Evolutionary conservation across 179 eudicot genomes (phyloP), one percentile per base, ranked within the genome.

Genomic region (Spergularia azorica): DNA sequence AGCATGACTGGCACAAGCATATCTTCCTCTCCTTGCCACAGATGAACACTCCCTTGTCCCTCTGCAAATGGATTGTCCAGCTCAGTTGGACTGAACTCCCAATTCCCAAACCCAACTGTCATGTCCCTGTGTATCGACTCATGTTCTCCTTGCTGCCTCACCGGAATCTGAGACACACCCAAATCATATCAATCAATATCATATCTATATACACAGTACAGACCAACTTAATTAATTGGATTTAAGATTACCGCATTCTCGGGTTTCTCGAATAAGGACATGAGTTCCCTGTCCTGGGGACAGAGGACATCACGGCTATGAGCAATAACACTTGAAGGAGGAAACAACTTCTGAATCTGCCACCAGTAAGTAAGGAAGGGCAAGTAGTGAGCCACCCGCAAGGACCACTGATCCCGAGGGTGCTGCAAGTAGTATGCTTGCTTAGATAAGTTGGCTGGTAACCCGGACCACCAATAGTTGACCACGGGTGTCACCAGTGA

Each of bases 281-380:
- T 63, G 2, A 82, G 55, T 69, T 77, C 74, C 76, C 18, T 69
- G 71, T 82, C 83, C 48, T 83, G 78, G n/a, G 36, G 9, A 39
- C 86, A 85, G 21, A 82, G 63, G 58, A 76, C 51, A 18, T 75
- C 36, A 60, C 62, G 67, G 16, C 75, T 73, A 38, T 79, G 79
- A 71, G 82, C 75, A 10, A 78, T 77, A 21, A 62, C 86, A 74
- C 80, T 52, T 68, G 78, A 76, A 58, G 32, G 5, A 0, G 87
- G 87, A 76, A 87, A 83, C 39, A 77, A 59, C 74, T 85, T 87
- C 51, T 87, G 90, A 36, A 88, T 87, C 59, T 81, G 75, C 90
- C 90, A 87, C 90, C 90, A 87, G 39, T 87, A 78, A 36, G 86
- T 80, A 51, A 87, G 76, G 88, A 86, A 83, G 2, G 88, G 90